phyloP scores from a whole-genome alignment of 208 protist species.

The Herpetomonas tarakana region DNA sequence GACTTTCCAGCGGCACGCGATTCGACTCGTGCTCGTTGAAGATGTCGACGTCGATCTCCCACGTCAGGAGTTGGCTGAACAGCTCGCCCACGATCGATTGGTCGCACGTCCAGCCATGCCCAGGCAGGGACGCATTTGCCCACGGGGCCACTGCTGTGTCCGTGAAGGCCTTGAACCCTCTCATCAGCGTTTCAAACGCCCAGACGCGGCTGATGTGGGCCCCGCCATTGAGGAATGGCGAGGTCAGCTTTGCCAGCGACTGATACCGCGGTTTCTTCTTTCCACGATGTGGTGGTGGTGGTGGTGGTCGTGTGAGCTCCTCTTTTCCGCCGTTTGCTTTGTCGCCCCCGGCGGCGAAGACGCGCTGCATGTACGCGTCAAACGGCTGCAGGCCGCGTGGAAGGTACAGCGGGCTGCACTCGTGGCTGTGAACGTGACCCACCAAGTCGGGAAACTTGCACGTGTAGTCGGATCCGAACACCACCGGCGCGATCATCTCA shows the following conservation, averaged over 20 bases:
- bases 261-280: no score
- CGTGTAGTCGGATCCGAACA: neutral
- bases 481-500: neutral
- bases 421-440: neutral
- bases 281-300: no score
- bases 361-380: neutral
- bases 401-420: neutral
- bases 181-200: conserved; percentile 9
- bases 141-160: no score
- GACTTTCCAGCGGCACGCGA: no score
- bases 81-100: neutral
- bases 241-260: neutral
- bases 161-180: conserved; percentile 1
- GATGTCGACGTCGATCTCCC: neutral
- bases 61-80: neutral
- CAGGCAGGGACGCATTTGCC: neutral
- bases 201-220: conserved; percentile 11
- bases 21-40: no score
- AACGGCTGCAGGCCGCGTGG: neutral
- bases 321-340: no score
- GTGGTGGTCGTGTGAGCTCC: no score
- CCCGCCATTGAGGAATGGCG: conserved; percentile 6
- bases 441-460: neutral
- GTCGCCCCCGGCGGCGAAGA: neutral
- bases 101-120: conserved; percentile 1